Percentiles rank a stretch among this genome's conserved stretches.
phyloP scores from a whole-genome alignment of 2,329 filamentous ascomycete species.

The Cordyceps javanica region DNA sequence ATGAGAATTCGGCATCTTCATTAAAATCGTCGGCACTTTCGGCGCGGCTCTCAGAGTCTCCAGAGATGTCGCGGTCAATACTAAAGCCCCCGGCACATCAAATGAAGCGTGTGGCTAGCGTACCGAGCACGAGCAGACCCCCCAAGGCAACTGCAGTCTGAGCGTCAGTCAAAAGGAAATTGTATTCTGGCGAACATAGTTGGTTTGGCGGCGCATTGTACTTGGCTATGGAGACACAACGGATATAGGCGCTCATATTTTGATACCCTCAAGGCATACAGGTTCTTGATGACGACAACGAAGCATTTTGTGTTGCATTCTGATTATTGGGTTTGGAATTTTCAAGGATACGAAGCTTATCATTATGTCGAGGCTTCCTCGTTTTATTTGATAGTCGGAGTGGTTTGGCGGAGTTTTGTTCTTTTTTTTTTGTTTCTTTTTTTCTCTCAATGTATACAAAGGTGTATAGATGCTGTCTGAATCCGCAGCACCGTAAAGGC shows the following conservation, averaged over 20 bases:
- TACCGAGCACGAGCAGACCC: slow-evolving; percentile 26
- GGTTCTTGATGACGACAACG: slow-evolving; percentile 17
- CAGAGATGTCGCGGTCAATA: slow-evolving; percentile 36
- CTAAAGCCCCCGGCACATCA: slow-evolving; percentile 26
- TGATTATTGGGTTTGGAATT: slow-evolving; percentile 5
- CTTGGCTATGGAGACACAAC: neutral
- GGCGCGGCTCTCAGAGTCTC: slow-evolving; percentile 32
- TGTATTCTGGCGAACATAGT: slow-evolving; percentile 6
- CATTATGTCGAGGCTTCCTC: neutral
- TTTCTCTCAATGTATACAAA: neutral
- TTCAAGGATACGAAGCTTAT: neutral
- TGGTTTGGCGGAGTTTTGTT: slow-evolving; percentile 7
- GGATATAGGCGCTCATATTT: slow-evolving; percentile 17
- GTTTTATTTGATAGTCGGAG: slow-evolving; percentile 1
- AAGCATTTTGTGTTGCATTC: slow-evolving; percentile 13
- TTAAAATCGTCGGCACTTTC: slow-evolving; percentile 22
- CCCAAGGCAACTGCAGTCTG: slow-evolving; percentile 31
- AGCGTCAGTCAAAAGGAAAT: slow-evolving; percentile 13
- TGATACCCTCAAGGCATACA: slow-evolving; percentile 32
- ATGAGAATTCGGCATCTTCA: neutral
- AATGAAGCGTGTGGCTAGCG: slow-evolving; percentile 27
- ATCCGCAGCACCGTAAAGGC: neutral
- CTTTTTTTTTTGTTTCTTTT: neutral
- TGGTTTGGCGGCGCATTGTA: neutral
- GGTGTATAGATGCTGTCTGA: neutral